Evolutionary conservation across 805 yeast genomes (phyloP).

Genomic region (Hanseniaspora occidentalis): DNA sequence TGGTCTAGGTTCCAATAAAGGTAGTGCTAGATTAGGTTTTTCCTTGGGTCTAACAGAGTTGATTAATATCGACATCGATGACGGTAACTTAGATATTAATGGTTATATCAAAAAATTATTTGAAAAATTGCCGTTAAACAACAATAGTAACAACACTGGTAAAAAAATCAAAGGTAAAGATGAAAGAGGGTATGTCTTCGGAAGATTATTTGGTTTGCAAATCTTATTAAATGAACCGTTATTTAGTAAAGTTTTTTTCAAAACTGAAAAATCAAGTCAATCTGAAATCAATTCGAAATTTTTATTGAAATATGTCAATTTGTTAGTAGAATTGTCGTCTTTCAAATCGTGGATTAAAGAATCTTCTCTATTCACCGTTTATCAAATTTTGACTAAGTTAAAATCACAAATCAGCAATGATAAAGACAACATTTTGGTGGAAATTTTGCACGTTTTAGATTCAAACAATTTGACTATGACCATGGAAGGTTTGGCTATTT

Average conservation of each 20-base stretch:
- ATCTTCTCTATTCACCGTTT: constrained; percentile 60
- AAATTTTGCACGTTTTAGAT: constrained; percentile 33
- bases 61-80: constrained; percentile 25
- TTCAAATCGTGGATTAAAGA: constrained; percentile 80
- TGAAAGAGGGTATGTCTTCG: constrained; percentile 69
- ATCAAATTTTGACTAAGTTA: constrained; percentile 33
- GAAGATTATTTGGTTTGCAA: constrained; percentile 75
- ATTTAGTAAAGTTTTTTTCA: constrained; percentile 20
- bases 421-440: constrained; percentile 11
- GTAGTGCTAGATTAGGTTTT: constrained; percentile 76
- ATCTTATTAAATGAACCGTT: constrained; percentile 48
- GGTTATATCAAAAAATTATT: constrained; percentile 15
- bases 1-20: constrained; percentile 74
- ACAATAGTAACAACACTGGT: constrained; percentile 26
- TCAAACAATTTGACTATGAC: constrained; percentile 47
- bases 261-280: constrained; percentile 14
- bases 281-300: constrained; percentile 14
- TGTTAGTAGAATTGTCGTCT: constrained; percentile 44
- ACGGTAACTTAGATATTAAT: constrained; percentile 10
- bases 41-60: constrained; percentile 78
- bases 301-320: constrained; percentile 30
- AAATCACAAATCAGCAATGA: constrained; percentile 13
- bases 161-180: constrained; percentile 62
- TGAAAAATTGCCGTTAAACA: constrained; percentile 24
- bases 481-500: constrained; percentile 71